Percentiles rank a stretch among this genome's conserved stretches.
These are phyloP conservation scores for Saccharomyces hybrid DNA, from an alignment of 1,139 yeast genomes.

Conservation along the genomic window DNA sequence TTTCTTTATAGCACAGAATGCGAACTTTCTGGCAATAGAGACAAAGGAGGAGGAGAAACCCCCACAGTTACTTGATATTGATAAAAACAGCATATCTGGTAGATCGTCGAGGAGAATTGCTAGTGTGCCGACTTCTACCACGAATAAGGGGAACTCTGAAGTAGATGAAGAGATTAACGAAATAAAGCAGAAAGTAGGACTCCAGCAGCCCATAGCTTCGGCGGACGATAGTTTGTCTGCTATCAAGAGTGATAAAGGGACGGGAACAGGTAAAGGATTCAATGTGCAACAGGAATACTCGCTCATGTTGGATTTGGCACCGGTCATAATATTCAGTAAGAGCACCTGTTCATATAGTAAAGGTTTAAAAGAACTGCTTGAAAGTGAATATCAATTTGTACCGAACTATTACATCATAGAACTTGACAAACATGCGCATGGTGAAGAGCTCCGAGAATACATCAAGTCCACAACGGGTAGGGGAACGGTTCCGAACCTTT, in stretches of 20 bases:
- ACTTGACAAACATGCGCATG: slow-evolving; percentile 68
- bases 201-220: slow-evolving; percentile 5
- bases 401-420: slow-evolving; percentile 75
- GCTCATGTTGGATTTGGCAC: slow-evolving; percentile 52
- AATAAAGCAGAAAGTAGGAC: slow-evolving; percentile 18
- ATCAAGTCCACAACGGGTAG: slow-evolving; percentile 52
- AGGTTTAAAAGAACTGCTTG: slow-evolving; percentile 57
- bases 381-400: slow-evolving; percentile 54
- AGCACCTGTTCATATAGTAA: slow-evolving; percentile 70
- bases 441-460: slow-evolving; percentile 52
- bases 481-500: slow-evolving; percentile 63
- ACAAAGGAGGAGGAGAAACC: slow-evolving; percentile 5
- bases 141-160: slow-evolving; percentile 5
- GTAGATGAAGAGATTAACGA: slow-evolving; percentile 15
- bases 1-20: slow-evolving; percentile 22
- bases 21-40: slow-evolving; percentile 11
- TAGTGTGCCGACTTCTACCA: neutral
- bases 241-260: neutral
- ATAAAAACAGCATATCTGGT: neutral
- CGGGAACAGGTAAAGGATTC: slow-evolving; percentile 30
- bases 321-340: slow-evolving; percentile 66
- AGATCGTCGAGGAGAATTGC: slow-evolving; percentile 3
- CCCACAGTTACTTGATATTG: neutral
- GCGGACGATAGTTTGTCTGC: slow-evolving; percentile 1
- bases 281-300: slow-evolving; percentile 56